Percentiles rank a stretch among this genome's conserved stretches.
Evolutionary conservation across 257 asterid genomes (phyloP).

Genomic region (Solanum medicagineum): DNA sequence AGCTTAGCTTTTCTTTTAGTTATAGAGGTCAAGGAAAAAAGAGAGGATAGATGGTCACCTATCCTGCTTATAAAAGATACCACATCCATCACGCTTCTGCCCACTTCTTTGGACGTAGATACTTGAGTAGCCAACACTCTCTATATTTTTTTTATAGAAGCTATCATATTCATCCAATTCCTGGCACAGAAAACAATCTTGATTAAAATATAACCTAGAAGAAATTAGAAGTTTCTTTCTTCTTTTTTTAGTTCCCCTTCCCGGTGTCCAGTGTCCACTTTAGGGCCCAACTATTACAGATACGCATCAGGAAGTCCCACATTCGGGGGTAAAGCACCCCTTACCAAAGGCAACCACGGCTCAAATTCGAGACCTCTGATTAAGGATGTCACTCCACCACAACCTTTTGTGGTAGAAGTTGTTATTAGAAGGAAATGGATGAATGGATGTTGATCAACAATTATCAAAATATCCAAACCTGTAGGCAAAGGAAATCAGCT

Average conservation of each 20-base stretch:
- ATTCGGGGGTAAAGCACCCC: background rate
- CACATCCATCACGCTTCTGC: conserved; percentile 89
- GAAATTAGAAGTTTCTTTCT: background rate
- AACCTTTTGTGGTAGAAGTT: background rate
- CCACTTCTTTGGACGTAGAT: conserved; percentile 74
- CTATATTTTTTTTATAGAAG: conserved; percentile 69
- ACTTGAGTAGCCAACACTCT: conserved; percentile 74
- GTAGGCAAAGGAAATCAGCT: conserved; percentile 81
- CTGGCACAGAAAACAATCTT: conserved; percentile 19
- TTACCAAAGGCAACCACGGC: background rate
- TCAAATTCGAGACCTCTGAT: background rate
- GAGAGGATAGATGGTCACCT: conserved; percentile 27
- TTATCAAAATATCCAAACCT: conserved; percentile 26
- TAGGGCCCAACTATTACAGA: background rate
- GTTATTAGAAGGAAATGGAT: background rate
- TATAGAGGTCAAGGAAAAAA: background rate
- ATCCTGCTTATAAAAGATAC: conserved; percentile 60
- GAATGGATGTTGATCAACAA: background rate
- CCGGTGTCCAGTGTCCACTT: background rate
- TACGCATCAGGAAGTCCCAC: background rate
- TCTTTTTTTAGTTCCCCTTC: background rate
- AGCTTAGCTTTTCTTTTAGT: background rate
- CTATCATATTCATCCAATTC: conserved; percentile 86
- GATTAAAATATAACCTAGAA: background rate
- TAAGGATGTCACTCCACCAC: background rate